Percentiles rank a stretch among this genome's conserved stretches.
Evolutionary conservation across 2,329 filamentous ascomycete species (phyloP).

Genomic region (Ramularia collo-cygni): DNA sequence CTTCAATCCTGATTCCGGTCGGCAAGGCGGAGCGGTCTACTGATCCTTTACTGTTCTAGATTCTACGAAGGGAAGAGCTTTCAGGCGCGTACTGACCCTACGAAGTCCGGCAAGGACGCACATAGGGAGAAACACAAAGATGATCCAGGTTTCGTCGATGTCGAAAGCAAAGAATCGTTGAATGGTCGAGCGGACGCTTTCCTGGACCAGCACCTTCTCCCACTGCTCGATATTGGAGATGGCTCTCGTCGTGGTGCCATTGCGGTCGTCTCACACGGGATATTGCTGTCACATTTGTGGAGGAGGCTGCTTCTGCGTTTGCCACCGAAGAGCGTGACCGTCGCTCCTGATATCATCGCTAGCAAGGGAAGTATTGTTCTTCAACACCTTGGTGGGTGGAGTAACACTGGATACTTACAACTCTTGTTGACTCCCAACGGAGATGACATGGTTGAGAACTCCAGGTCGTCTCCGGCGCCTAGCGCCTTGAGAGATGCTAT

Average conservation of each 20-base stretch:
- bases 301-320: slow-evolving; percentile 54
- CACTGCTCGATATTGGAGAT: slow-evolving; percentile 40
- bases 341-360: slow-evolving; percentile 39
- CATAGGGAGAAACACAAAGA: slow-evolving; percentile 35
- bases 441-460: not conserved
- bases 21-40: too few relatives aligned
- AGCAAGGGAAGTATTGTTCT: slow-evolving; percentile 35
- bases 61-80: slow-evolving; percentile 61
- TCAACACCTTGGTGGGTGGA: slow-evolving; percentile 54
- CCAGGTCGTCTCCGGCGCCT: not conserved
- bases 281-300: slow-evolving; percentile 67
- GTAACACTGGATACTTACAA: slow-evolving; percentile 59
- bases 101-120: slow-evolving; percentile 33
- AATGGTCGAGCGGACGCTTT: slow-evolving; percentile 57
- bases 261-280: slow-evolving; percentile 74
- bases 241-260: slow-evolving; percentile 34
- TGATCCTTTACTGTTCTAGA: too few relatives aligned
- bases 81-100: slow-evolving; percentile 34
- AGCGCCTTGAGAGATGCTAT: not conserved
- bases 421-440: slow-evolving; percentile 12
- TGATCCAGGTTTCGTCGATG: slow-evolving; percentile 45
- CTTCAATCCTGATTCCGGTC: too few relatives aligned
- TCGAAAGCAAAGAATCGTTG: slow-evolving; percentile 66
- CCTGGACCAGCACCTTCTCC: slow-evolving; percentile 56
- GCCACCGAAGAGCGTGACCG: slow-evolving; percentile 37